Conservation (phyloP, 2,329 filamentous ascomycete species). For the Cadophora luteo-olivacea region DNA sequence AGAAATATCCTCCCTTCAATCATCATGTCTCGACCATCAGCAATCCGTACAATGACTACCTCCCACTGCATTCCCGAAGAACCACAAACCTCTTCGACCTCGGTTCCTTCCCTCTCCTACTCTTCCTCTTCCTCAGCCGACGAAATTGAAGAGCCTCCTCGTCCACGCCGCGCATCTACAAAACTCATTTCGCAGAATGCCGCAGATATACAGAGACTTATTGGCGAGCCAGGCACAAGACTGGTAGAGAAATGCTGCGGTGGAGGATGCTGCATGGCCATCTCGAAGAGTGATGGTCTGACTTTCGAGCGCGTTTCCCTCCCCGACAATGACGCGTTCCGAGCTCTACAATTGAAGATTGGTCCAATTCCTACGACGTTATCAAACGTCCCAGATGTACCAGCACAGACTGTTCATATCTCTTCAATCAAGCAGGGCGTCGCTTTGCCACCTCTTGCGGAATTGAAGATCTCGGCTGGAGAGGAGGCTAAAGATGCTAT, state of each 20-base stretch:
- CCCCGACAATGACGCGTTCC: conserved; percentile 86
- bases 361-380: conserved; percentile 76
- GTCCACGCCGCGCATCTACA: conserved; percentile 71
- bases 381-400: conserved; percentile 73
- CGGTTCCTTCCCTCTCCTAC: conserved; percentile 66
- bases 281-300: conserved; percentile 52
- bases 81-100: conserved; percentile 50
- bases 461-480: conserved; percentile 56
- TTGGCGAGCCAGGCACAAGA: conserved; percentile 67
- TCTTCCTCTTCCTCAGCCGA: conserved; percentile 64
- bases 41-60: conserved; percentile 39
- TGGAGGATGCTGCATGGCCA: conserved; percentile 66
- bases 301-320: conserved; percentile 60
- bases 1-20: conserved; percentile 18
- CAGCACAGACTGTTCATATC: conserved; percentile 77
- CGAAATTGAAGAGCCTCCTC: conserved; percentile 52
- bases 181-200: conserved; percentile 69
- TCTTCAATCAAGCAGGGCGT: conserved; percentile 58
- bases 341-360: conserved; percentile 78
- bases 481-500: conserved; percentile 37
- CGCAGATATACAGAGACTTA: conserved; percentile 67
- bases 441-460: conserved; percentile 47
- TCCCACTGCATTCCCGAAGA: conserved; percentile 44
- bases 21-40: conserved; percentile 40
- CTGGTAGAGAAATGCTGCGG: conserved; percentile 69